Evolutionary conservation across 1,284 basidiomycete species (phyloP).

Genomic region (Sporisorium graminicola): DNA sequence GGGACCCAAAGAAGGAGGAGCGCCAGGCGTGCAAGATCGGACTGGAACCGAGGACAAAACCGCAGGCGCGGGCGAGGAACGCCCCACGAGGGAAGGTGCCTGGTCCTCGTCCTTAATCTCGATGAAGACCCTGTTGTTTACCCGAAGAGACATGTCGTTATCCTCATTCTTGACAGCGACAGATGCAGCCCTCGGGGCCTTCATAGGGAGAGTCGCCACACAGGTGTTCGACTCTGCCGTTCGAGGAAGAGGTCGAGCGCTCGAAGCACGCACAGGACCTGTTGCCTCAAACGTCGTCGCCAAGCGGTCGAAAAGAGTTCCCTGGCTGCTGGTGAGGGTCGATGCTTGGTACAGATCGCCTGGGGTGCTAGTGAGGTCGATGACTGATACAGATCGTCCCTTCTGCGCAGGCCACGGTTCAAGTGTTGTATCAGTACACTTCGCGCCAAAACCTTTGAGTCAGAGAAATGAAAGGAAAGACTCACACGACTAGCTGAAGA

Average conservation of each 20-base stretch:
- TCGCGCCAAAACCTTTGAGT: no score
- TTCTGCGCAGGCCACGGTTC: not conserved
- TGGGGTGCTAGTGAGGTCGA: conserved; percentile 1
- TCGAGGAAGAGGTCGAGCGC: not conserved
- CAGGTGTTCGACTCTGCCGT: not conserved
- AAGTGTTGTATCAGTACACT: not conserved
- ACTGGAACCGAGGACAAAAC: no score
- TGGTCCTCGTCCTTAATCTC: not conserved
- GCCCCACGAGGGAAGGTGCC: not conserved
- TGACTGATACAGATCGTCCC: not conserved
- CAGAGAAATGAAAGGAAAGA: not conserved
- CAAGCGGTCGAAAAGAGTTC: not conserved
- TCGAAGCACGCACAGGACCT: not conserved
- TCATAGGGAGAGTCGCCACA: no score
- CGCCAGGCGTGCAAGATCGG: no score
- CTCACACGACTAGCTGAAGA: not conserved
- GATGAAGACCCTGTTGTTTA: not conserved
- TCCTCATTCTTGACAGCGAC: not conserved
- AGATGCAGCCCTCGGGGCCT: not conserved
- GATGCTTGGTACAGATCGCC: not conserved
- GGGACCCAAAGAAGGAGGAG: no score
- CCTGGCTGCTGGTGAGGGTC: not conserved
- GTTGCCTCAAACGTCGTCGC: not conserved
- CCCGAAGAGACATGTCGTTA: not conserved
- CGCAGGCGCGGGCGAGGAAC: no score